Percentiles rank a stretch among this genome's conserved stretches.
These are phyloP conservation scores for Chaetomium strumarium DNA, from an alignment of 2,329 filamentous ascomycete genomes.

Conservation along the genomic window DNA sequence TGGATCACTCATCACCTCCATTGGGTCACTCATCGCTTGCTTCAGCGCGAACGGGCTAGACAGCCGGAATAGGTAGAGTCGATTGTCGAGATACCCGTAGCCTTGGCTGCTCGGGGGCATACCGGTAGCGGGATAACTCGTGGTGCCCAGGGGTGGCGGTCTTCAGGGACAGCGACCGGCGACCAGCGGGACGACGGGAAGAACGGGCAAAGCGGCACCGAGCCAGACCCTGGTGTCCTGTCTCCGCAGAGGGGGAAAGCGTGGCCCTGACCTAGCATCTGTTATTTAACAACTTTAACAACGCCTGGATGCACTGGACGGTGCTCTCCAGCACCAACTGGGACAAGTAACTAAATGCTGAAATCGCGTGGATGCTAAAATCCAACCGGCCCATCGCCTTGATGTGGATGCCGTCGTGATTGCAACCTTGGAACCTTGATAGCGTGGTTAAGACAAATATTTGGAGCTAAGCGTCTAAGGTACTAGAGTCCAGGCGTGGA, in stretches of 20 bases:
- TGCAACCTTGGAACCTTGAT: too few species aligned
- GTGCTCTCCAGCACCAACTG: not conserved
- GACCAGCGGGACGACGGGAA: not conserved
- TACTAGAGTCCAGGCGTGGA: not conserved
- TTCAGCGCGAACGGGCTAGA: not conserved
- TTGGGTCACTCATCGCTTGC: not conserved
- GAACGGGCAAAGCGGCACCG: conserved; percentile 11
- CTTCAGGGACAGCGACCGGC: not conserved
- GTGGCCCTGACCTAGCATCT: not conserved
- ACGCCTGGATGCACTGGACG: conserved; percentile 1
- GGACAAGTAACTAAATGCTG: too few species aligned
- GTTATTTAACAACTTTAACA: too few species aligned
- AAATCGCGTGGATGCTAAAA: not conserved
- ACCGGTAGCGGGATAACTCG: conserved; percentile 8
- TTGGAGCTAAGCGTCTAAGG: too few species aligned
- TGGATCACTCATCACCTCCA: not conserved
- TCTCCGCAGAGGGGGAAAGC: conserved; percentile 1
- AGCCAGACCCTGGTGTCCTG: not conserved
- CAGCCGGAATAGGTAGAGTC: too few species aligned
- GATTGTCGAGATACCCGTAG: too few species aligned
- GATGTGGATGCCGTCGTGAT: too few species aligned
- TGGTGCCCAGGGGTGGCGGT: conserved; percentile 5
- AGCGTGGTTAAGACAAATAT: too few species aligned
- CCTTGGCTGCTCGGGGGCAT: not conserved
- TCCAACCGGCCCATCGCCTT: not conserved